A percentile compares a stretch with the other conserved stretches of the same genome.
These are phyloP conservation scores for Panaeolus papilionaceus DNA, from an alignment of 768 basidiomycete species.

Conservation along the genomic window DNA sequence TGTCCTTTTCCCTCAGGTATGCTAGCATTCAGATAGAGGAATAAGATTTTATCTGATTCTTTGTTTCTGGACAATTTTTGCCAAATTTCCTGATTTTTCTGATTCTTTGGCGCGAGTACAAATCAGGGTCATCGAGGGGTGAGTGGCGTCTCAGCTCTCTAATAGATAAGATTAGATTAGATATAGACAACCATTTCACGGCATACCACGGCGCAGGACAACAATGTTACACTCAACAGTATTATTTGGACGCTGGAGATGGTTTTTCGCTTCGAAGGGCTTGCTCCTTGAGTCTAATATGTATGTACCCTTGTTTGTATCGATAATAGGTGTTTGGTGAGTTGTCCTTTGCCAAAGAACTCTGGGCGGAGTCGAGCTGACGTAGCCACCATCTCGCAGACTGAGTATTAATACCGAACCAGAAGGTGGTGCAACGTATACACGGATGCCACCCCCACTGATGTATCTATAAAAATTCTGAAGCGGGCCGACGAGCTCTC, in stretches of 20 bases:
- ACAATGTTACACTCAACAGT: too few species aligned
- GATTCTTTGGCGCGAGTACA: background rate
- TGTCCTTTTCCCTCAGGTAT: too few species aligned
- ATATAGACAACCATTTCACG: background rate
- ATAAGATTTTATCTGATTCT: too few species aligned
- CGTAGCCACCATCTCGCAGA: background rate
- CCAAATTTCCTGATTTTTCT: background rate
- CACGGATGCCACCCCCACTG: background rate
- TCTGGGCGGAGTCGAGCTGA: background rate
- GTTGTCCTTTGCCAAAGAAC: too few species aligned
- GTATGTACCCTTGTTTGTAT: too few species aligned
- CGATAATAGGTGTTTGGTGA: too few species aligned
- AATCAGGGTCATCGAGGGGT: slow-evolving; percentile 1
- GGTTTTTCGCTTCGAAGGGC: too few species aligned
- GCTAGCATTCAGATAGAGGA: too few species aligned
- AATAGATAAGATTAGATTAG: background rate
- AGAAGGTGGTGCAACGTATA: background rate
- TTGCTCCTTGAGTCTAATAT: too few species aligned
- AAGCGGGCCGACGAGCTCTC: background rate
- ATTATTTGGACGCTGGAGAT: too few species aligned
- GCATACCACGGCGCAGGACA: too few species aligned
- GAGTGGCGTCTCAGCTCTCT: background rate
- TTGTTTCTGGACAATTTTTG: background rate
- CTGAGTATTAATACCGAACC: background rate
- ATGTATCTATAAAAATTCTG: background rate